A percentile compares a stretch with the other conserved stretches of the same genome.
Evolutionary conservation across 2,329 filamentous ascomycete genomes (phyloP).

Genomic region (Fusarium pseudocircinatum): DNA sequence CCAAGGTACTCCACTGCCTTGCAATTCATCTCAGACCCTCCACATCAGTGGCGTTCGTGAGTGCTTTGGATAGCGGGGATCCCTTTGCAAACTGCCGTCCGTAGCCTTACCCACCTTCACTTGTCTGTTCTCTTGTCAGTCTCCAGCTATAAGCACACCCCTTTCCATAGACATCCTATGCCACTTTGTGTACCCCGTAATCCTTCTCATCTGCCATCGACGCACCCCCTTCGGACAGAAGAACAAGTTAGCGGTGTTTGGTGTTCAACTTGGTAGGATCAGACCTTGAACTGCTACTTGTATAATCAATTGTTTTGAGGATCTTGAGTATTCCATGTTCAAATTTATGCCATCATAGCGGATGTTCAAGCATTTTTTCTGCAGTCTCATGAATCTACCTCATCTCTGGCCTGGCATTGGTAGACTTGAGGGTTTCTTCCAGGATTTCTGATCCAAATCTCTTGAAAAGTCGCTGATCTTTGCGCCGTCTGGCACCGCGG

Average conservation of each 20-base stretch:
- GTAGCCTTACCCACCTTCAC: constrained; percentile 44
- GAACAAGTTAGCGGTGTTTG: background rate
- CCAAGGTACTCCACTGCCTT: constrained; percentile 13
- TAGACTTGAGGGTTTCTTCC: constrained; percentile 15
- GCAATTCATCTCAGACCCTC: constrained; percentile 45
- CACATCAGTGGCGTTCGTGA: constrained; percentile 46
- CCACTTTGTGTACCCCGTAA: constrained; percentile 36
- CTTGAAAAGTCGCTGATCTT: constrained; percentile 40
- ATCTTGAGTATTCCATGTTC: background rate
- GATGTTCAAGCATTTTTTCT: background rate
- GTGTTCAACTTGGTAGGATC: constrained; percentile 13
- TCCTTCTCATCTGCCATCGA: constrained; percentile 29
- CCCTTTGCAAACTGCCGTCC: constrained; percentile 47
- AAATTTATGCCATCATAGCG: background rate
- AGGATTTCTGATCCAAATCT: constrained; percentile 32
- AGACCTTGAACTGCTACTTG: constrained; percentile 36
- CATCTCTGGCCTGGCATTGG: background rate
- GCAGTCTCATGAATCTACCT: constrained; percentile 9
- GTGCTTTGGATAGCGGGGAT: constrained; percentile 38
- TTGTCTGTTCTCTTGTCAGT: constrained; percentile 12
- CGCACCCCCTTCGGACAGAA: constrained; percentile 32
- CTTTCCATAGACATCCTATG: constrained; percentile 15
- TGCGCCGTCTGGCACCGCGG: constrained; percentile 39
- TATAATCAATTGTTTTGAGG: background rate
- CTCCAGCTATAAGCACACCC: constrained; percentile 31